Conservation (phyloP, 2,329 filamentous ascomycete genomes). For the Leptographium radiaticola region DNA sequence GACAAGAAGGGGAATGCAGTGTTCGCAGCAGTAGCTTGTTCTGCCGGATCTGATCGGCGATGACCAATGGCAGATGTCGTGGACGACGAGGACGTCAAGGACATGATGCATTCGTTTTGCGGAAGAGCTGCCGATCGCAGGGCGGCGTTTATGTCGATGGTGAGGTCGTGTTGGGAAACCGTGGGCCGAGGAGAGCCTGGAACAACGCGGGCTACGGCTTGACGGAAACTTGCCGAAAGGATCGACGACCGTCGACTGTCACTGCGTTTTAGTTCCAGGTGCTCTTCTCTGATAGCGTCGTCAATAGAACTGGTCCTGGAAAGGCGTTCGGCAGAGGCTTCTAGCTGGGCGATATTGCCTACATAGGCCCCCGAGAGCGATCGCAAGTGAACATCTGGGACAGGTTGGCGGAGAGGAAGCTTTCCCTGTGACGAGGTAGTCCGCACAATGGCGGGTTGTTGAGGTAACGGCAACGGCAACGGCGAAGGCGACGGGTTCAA, state of each 20-base stretch:
- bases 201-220: neutral
- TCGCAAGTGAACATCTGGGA: conserved; percentile 47
- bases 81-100: conserved; percentile 48
- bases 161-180: conserved; percentile 14
- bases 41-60: conserved; percentile 26
- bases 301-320: conserved; percentile 65
- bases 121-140: conserved; percentile 60
- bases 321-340: conserved; percentile 62
- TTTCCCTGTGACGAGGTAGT: conserved; percentile 31
- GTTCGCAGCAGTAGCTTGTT: conserved; percentile 4
- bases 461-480: neutral
- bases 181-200: conserved; percentile 10
- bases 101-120: conserved; percentile 54
- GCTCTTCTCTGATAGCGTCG: conserved; percentile 61
- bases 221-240: conserved; percentile 27
- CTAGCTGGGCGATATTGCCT: conserved; percentile 59
- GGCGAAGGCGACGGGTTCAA: conserved; percentile 2
- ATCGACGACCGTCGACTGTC: conserved; percentile 55
- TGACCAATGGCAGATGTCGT: conserved; percentile 44
- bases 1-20: conserved; percentile 24
- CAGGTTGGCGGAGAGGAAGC: conserved; percentile 40
- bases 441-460: conserved; percentile 29
- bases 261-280: conserved; percentile 56
- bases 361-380: conserved; percentile 49
- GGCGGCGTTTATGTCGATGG: conserved; percentile 50